Percentiles rank a stretch among this genome's conserved stretches.
phyloP scores from a whole-genome alignment of 2,329 filamentous ascomycete genomes.

The Leptographium radiaticola region DNA sequence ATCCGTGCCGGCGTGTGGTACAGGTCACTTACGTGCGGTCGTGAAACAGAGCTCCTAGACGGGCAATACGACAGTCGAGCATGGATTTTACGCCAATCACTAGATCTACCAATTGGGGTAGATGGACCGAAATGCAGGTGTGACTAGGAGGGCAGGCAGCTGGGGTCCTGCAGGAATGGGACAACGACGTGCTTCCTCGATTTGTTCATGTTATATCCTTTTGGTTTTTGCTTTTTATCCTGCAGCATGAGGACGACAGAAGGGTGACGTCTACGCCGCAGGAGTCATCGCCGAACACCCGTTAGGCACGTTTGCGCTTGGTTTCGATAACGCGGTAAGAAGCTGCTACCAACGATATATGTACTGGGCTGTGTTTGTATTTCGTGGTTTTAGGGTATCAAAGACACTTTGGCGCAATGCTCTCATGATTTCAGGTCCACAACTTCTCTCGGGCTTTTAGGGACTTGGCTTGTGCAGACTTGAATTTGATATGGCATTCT shows the following conservation, averaged over 20 bases:
- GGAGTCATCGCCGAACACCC: neutral
- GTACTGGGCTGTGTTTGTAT: neutral
- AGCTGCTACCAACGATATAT: neutral
- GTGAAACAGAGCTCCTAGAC: neutral
- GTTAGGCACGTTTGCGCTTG: neutral
- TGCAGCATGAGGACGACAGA: neutral
- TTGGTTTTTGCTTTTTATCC: neutral
- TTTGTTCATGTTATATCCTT: neutral
- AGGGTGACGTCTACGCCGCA: neutral
- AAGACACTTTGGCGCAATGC: neutral
- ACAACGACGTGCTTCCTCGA: neutral
- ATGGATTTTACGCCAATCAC: no score
- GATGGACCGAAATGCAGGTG: neutral
- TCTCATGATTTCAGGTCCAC: neutral
- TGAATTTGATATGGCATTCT: no score
- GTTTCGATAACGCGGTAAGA: neutral
- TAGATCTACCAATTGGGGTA: no score
- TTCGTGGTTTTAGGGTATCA: neutral
- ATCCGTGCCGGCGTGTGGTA: neutral
- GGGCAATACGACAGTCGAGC: no score
- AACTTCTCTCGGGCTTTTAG: neutral
- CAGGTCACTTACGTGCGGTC: neutral
- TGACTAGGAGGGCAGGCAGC: neutral
- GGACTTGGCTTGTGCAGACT: no score
- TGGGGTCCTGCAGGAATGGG: neutral